Evolutionary conservation across 768 basidiomycete species (phyloP).

Genomic region (Termitomyces sp.): DNA sequence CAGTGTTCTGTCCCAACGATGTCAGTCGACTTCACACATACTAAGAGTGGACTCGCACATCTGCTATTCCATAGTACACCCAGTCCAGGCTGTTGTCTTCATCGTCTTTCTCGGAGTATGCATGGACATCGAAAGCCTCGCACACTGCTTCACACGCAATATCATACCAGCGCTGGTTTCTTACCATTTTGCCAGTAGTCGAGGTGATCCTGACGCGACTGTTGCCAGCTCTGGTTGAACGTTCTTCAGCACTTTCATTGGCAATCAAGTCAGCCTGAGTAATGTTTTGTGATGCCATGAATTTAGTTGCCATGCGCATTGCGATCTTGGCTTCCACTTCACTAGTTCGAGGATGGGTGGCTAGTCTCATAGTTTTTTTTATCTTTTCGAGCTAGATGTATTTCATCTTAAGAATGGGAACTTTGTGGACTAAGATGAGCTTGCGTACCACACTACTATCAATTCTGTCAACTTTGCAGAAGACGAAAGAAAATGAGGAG

Average conservation of each 20-base stretch:
- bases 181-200: background rate
- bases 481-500: background rate
- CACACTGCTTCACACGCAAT: background rate
- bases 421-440: no score
- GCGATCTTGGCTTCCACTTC: conserved; percentile 10
- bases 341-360: conserved; percentile 5
- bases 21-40: background rate
- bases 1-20: conserved; percentile 6
- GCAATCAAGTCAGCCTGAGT: conserved; percentile 10
- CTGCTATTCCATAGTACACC: conserved; percentile 11
- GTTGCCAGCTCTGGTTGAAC: conserved; percentile 8
- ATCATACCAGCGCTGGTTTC: conserved; percentile 3
- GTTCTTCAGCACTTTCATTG: conserved; percentile 7
- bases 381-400: conserved; percentile 5
- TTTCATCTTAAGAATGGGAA: background rate
- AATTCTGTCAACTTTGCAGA: background rate
- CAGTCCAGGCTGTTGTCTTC: background rate
- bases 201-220: conserved; percentile 6
- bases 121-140: conserved; percentile 8
- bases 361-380: conserved; percentile 5
- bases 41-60: background rate
- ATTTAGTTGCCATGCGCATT: conserved; percentile 11
- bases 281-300: conserved; percentile 9
- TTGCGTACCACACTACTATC: conserved; percentile 8
- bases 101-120: background rate